These are phyloP conservation scores for Suillus cothurnatus DNA, from an alignment of 768 basidiomycete species.

Conservation along the genomic window DNA sequence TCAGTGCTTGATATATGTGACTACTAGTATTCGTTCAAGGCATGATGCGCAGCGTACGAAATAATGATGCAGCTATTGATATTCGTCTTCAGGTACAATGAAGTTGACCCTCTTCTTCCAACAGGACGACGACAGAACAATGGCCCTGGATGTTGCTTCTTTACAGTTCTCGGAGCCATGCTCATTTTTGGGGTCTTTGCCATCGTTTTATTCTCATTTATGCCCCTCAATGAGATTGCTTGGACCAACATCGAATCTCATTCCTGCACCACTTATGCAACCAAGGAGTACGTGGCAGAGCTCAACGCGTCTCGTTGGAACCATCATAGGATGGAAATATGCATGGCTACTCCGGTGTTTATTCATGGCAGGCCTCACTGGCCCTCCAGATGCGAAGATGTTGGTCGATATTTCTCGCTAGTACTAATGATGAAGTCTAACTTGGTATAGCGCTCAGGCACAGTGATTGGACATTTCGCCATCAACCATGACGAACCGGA, in stretches of 20 bases:
- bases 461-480: conserved; percentile 31
- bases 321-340: conserved; percentile 22
- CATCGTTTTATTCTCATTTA: background rate
- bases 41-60: background rate
- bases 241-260: conserved; percentile 20
- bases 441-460: conserved; percentile 16
- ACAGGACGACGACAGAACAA: background rate
- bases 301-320: conserved; percentile 33
- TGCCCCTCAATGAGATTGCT: conserved; percentile 11
- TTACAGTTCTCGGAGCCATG: background rate
- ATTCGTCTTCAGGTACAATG: background rate
- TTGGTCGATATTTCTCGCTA: conserved; percentile 7
- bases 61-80: background rate
- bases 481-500: conserved; percentile 27
- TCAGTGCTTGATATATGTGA: background rate
- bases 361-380: conserved; percentile 23
- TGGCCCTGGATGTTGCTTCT: conserved; percentile 5
- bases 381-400: conserved; percentile 27
- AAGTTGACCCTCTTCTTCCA: background rate
- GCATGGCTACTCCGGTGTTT: conserved; percentile 22
- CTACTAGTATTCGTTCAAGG: background rate
- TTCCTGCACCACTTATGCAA: conserved; percentile 29
- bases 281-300: conserved; percentile 31
- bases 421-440: background rate
- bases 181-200: background rate